Conservation (phyloP, 1,139 yeast species). For the Suhomyces terraborum region DNA sequence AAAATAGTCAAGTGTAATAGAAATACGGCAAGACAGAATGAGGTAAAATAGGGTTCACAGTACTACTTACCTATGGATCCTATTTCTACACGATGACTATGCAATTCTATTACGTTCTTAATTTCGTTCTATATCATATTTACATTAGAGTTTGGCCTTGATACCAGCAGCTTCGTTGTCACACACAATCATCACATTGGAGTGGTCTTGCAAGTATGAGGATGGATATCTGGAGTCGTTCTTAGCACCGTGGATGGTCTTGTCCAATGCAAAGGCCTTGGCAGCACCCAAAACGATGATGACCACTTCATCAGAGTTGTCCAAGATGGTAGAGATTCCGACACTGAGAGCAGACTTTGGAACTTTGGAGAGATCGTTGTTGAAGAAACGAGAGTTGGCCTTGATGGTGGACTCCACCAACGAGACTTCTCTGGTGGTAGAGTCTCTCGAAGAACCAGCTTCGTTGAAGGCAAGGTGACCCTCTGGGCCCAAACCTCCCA, state of each 20-base stretch:
- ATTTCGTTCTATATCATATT: background rate
- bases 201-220: slow-evolving; percentile 49
- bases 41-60: background rate
- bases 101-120: background rate
- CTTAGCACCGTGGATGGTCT: slow-evolving; percentile 41
- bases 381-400: slow-evolving; percentile 61
- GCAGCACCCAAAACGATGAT: slow-evolving; percentile 50
- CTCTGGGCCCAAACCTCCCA: slow-evolving; percentile 67
- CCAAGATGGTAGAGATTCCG: slow-evolving; percentile 64
- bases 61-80: background rate
- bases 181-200: slow-evolving; percentile 47
- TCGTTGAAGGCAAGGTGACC: slow-evolving; percentile 70
- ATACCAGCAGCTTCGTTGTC: slow-evolving; percentile 49
- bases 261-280: slow-evolving; percentile 47
- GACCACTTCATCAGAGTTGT: slow-evolving; percentile 56
- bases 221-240: slow-evolving; percentile 46
- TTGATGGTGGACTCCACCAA: slow-evolving; percentile 55
- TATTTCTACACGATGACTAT: background rate
- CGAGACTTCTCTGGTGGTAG: slow-evolving; percentile 51
- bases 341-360: slow-evolving; percentile 59
- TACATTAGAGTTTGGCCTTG: slow-evolving; percentile 30
- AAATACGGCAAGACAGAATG: too few relatives aligned
- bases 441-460: slow-evolving; percentile 52
- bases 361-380: slow-evolving; percentile 48
- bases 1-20: too few relatives aligned